Conservation (phyloP, 768 basidiomycete species). For the Suillus clintonianus region DNA sequence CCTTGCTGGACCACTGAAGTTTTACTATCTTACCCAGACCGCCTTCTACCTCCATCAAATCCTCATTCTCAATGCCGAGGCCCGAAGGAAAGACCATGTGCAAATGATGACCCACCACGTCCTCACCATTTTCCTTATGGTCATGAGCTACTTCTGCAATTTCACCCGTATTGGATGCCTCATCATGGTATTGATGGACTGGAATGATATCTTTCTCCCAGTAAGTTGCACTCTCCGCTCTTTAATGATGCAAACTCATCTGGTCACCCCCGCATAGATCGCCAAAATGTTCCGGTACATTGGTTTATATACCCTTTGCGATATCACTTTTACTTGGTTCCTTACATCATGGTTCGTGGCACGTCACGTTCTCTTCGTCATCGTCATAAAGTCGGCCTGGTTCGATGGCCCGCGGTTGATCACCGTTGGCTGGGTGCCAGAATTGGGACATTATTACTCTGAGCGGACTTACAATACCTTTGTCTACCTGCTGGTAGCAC, state of each 20-base stretch:
- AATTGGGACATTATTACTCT: slow-evolving; percentile 55
- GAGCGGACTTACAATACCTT: slow-evolving; percentile 48
- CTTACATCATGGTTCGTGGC: slow-evolving; percentile 90
- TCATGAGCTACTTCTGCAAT: slow-evolving; percentile 76
- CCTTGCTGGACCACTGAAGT: slow-evolving; percentile 79
- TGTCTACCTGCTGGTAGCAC: slow-evolving; percentile 49
- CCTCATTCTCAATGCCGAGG: slow-evolving; percentile 91
- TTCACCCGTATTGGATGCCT: slow-evolving; percentile 88
- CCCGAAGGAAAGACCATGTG: slow-evolving; percentile 84
- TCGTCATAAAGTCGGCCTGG: slow-evolving; percentile 65
- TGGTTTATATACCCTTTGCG: slow-evolving; percentile 62
- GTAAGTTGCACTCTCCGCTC: slow-evolving; percentile 49
- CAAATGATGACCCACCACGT: slow-evolving; percentile 98
- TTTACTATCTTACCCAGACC: slow-evolving; percentile 84
- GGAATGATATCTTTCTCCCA: slow-evolving; percentile 88
- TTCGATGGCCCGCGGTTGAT: slow-evolving; percentile 52
- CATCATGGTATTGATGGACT: slow-evolving; percentile 92
- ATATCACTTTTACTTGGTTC: slow-evolving; percentile 78
- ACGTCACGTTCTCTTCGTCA: slow-evolving; percentile 78
- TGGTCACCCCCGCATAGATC: slow-evolving; percentile 45
- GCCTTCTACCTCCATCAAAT: slow-evolving; percentile 93
- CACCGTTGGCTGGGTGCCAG: slow-evolving; percentile 59
- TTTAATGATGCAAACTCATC: not conserved
- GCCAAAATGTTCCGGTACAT: slow-evolving; percentile 96
- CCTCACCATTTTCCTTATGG: slow-evolving; percentile 81